Evolutionary conservation across 805 yeast genomes (phyloP).

Genomic region (Candida methanosorbosa): DNA sequence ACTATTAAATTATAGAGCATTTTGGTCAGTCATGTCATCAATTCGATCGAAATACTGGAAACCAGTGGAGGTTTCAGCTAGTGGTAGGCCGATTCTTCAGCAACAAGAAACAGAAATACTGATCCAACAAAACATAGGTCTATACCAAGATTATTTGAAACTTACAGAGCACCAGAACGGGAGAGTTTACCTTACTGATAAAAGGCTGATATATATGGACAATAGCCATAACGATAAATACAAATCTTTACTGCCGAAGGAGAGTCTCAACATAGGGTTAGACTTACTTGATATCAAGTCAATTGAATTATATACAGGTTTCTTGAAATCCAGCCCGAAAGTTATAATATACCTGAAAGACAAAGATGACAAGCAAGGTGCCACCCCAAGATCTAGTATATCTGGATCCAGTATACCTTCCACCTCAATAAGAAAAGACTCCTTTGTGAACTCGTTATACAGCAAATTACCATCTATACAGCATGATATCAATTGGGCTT

Average conservation of each 20-base stretch:
- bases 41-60: constrained; percentile 14
- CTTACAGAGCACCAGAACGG: constrained; percentile 62
- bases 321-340: constrained; percentile 74
- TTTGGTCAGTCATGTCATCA: no score
- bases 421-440: background rate
- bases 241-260: background rate
- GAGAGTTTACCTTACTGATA: constrained; percentile 66
- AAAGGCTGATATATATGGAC: constrained; percentile 67
- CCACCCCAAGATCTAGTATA: no score
- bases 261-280: constrained; percentile 4
- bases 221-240: constrained; percentile 4
- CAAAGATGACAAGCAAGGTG: background rate
- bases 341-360: constrained; percentile 28
- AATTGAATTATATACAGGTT: constrained; percentile 33
- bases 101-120: constrained; percentile 39
- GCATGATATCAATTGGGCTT: constrained; percentile 51
- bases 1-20: no score
- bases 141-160: constrained; percentile 71
- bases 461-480: background rate
- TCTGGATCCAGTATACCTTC: background rate
- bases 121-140: constrained; percentile 52
- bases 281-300: constrained; percentile 12
- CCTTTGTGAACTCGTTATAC: background rate
- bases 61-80: constrained; percentile 12
- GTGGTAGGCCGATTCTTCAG: constrained; percentile 22